Percentiles rank a stretch among this genome's conserved stretches.
Conservation (phyloP, 352 stramenopile species). For the Plasmopara muralis region DNA sequence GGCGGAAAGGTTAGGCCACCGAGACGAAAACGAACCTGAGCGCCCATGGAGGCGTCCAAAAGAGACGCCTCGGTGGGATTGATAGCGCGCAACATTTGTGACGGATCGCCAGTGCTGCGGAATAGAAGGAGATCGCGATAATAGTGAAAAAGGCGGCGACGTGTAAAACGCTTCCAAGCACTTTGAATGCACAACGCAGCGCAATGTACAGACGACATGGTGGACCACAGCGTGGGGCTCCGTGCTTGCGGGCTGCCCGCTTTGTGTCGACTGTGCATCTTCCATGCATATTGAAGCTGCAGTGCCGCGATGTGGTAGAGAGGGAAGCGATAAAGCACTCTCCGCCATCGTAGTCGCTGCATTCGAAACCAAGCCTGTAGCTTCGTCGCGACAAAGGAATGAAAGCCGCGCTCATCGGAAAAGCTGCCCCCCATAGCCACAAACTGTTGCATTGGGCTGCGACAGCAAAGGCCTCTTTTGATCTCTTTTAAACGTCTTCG, state of each 20-base stretch:
- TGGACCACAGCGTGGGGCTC: slow-evolving; percentile 55
- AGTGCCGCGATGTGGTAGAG: slow-evolving; percentile 32
- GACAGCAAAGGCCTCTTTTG: slow-evolving; percentile 1
- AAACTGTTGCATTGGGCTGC: slow-evolving; percentile 69
- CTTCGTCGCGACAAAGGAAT: slow-evolving; percentile 43
- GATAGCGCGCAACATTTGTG: slow-evolving; percentile 74
- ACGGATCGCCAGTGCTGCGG: slow-evolving; percentile 64
- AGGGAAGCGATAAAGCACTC: slow-evolving; percentile 42
- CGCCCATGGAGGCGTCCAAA: neutral
- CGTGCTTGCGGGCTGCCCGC: no score
- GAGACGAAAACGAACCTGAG: no score
- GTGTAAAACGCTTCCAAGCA: slow-evolving; percentile 68
- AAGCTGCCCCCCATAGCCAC: slow-evolving; percentile 43
- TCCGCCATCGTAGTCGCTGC: slow-evolving; percentile 35
- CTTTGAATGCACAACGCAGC: slow-evolving; percentile 51
- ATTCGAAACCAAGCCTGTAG: slow-evolving; percentile 75
- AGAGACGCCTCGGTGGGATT: slow-evolving; percentile 75
- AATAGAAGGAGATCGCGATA: slow-evolving; percentile 80
- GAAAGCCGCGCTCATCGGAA: slow-evolving; percentile 52
- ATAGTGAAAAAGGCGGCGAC: slow-evolving; percentile 68
- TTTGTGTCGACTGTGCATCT: no score
- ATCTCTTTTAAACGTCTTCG: no score
- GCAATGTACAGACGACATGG: slow-evolving; percentile 29
- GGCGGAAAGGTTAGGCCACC: no score
- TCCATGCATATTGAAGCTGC: no score